Base-by-base conservation (phyloP, 768 basidiomycete genomes). In the Suillus plorans region DNA sequence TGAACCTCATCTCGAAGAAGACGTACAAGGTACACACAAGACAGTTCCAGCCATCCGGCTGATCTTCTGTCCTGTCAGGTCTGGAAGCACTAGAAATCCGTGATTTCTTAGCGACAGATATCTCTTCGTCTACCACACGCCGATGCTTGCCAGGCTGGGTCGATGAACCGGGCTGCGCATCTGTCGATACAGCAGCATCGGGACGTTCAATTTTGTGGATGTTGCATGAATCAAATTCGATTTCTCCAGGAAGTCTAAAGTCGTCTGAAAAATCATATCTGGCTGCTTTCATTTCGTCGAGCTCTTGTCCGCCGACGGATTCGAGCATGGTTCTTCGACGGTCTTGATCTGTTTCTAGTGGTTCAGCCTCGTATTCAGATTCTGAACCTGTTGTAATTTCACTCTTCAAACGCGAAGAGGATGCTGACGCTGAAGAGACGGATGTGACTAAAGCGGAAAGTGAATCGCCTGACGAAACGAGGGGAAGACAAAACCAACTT, bases 11-110 rank as follows among this genome's bases (percentile, higher is more conserved):
- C 20, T 57, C 36, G 41, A 66, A 2, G 14, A 60, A 18, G 10
- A 53, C 89, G 76, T 70, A 90, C 89, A 91, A 72, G 7, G 89
- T 91, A 65, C 89, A 91, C 25, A 85, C 77, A 14, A 76, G 68
- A 69, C 89, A 91, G 49, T 71, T 71, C 89, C 89, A 90, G 20
- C 68, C 63, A 25, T 60, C 62, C 22, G 75, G 70, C 12, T 42
- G 39, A 31, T 59, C 39, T 71, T 84, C 82, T 63, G 78, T 83
- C 70, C 79, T 81, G 18, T 37, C 50, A 49, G 34, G n/a, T 12
- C 44, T 34, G 14, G 63, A n/a, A 25, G 31, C 39, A 16, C 8
- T 36, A 18, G 39, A 49, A 25, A n/a, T 49, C 16, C 25, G 76
- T n/a, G 75, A 60, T 64, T 74, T 52, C 60, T 39, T 67, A 63